phyloP scores from a whole-genome alignment of 192 early-diverging fungal genomes.

The Podila epigama region DNA sequence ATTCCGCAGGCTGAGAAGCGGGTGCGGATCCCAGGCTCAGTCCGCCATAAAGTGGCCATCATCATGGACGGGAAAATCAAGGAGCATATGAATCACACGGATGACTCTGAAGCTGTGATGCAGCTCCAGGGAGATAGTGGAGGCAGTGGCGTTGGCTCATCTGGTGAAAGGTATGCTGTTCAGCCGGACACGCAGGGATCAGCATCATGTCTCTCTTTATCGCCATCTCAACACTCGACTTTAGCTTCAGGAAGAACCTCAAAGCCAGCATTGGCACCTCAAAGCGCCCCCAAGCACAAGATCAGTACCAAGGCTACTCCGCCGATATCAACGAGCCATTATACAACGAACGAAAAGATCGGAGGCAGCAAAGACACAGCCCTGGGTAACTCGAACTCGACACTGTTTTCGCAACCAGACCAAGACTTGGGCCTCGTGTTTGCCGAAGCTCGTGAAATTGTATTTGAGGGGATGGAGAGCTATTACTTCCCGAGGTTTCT shows the following conservation, averaged over 20 bases:
- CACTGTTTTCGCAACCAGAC: conserved; percentile 9
- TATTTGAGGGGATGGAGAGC: conserved; percentile 59
- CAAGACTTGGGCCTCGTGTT: conserved; percentile 52
- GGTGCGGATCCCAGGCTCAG: conserved; percentile 48
- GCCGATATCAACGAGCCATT: background rate
- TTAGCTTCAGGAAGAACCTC: background rate
- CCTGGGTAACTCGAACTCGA: background rate
- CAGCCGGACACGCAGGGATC: background rate
- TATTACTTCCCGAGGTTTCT: conserved; percentile 66
- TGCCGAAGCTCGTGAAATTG: conserved; percentile 61
- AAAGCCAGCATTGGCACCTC: background rate
- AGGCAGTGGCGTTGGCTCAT: background rate
- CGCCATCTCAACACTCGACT: background rate
- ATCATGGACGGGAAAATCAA: conserved; percentile 32
- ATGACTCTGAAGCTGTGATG: conserved; percentile 6
- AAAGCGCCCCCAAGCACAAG: background rate
- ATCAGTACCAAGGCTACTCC: background rate
- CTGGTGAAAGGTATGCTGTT: background rate
- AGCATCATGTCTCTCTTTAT: background rate
- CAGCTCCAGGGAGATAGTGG: too few relatives aligned
- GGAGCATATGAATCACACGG: conserved; percentile 7
- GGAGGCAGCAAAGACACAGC: background rate
- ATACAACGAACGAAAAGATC: background rate
- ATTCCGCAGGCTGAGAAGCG: conserved; percentile 58
- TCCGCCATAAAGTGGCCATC: conserved; percentile 41